Evolutionary conservation across 805 yeast genomes (phyloP).

Genomic region (Komagataella populi): DNA sequence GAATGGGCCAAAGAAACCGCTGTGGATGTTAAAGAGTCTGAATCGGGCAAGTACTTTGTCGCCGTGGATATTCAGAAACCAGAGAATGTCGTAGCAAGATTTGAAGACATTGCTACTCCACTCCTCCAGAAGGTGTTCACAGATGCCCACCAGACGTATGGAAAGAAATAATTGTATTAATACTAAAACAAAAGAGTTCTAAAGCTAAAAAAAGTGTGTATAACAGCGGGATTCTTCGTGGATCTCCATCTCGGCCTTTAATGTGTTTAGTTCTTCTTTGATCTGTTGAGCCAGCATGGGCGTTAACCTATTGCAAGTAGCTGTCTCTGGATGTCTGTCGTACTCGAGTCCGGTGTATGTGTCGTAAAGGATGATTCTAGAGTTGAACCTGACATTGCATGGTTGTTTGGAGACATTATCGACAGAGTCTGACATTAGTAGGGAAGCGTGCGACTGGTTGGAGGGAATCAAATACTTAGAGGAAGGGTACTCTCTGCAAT

Average conservation of each 20-base stretch:
- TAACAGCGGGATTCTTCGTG: conserved; percentile 69
- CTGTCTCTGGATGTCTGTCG: conserved; percentile 85
- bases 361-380: conserved; percentile 71
- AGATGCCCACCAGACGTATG: conserved; percentile 25
- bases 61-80: conserved; percentile 33
- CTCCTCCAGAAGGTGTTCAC: conserved; percentile 28
- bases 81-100: conserved; percentile 26
- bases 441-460: conserved; percentile 19
- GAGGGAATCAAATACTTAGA: conserved; percentile 6
- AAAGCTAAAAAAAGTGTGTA: conserved; percentile 63
- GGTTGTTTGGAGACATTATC: neutral
- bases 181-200: neutral
- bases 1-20: conserved; percentile 38
- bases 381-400: conserved; percentile 43
- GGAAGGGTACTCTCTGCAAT: conserved; percentile 25
- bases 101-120: conserved; percentile 22
- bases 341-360: conserved; percentile 76
- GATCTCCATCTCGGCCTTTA: conserved; percentile 71
- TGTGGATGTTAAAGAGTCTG: conserved; percentile 21
- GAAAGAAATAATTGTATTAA: conserved; percentile 2
- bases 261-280: conserved; percentile 68
- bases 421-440: conserved; percentile 7
- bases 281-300: conserved; percentile 79
- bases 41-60: conserved; percentile 17
- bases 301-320: conserved; percentile 85